phyloP scores from a whole-genome alignment of 352 stramenopile species.

The Pythium plurisporium region DNA sequence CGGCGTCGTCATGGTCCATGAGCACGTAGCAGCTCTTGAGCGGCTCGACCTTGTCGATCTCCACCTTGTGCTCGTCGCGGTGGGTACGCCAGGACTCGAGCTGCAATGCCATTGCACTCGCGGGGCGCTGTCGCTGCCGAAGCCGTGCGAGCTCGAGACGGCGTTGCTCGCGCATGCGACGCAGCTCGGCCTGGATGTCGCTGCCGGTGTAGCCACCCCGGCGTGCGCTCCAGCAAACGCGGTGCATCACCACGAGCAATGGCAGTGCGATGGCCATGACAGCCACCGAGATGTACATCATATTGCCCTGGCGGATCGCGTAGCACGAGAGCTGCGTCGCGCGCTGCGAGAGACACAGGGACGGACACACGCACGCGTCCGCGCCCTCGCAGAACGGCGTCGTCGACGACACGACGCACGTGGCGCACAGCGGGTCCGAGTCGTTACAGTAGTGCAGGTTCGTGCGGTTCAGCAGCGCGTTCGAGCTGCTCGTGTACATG shows the following conservation, averaged over 20 bases:
- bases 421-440: not conserved
- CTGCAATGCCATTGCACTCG: conserved; percentile 11
- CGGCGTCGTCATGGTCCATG: conserved; percentile 2
- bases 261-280: conserved; percentile 16
- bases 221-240: not conserved
- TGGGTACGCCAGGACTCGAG: conserved; percentile 20
- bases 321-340: conserved; percentile 12
- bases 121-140: not conserved
- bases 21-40: conserved; percentile 18
- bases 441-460: conserved; percentile 17
- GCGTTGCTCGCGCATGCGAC: conserved; percentile 5
- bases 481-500: conserved; percentile 15
- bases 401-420: not conserved
- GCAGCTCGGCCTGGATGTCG: conserved; percentile 6
- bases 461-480: conserved; percentile 17
- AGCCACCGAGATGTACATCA: conserved; percentile 17
- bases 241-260: conserved; percentile 7
- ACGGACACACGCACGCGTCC: conserved; percentile 17
- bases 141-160: not conserved
- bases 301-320: conserved; percentile 4
- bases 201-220: not conserved
- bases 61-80: conserved; percentile 18
- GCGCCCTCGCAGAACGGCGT: conserved; percentile 12
- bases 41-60: conserved; percentile 11
- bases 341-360: conserved; percentile 8